phyloP scores from a whole-genome alignment of 2,329 filamentous ascomycete species.

The Pyrenophora tritici-repentis region DNA sequence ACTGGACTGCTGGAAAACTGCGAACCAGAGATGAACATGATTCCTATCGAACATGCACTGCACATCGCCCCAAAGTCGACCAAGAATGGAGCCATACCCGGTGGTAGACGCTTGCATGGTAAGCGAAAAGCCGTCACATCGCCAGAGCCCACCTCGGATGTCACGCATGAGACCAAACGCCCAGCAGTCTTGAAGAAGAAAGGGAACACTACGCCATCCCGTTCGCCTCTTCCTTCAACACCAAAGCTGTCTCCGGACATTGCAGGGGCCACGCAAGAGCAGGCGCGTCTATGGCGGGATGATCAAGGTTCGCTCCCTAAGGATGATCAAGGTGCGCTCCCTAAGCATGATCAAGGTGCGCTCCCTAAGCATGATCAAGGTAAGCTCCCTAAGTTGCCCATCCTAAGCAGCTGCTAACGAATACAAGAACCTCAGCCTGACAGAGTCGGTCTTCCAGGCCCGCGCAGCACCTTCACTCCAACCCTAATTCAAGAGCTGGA shows the following conservation, averaged over 20 bases:
- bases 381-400: too few relatives aligned
- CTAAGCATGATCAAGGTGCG: too few relatives aligned
- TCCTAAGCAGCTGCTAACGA: too few relatives aligned
- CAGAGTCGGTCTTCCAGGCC: too few relatives aligned
- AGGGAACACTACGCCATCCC: background rate
- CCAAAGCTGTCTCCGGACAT: background rate
- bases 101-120: background rate
- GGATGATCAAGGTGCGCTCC: too few relatives aligned
- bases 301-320: too few relatives aligned
- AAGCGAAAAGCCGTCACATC: constrained; percentile 14
- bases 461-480: too few relatives aligned
- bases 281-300: background rate
- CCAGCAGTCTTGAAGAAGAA: background rate
- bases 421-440: too few relatives aligned
- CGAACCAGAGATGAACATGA: background rate
- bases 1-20: background rate
- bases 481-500: too few relatives aligned
- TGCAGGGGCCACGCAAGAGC: background rate
- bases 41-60: background rate
- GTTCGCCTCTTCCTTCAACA: too few relatives aligned
- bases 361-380: too few relatives aligned
- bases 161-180: constrained; percentile 6
- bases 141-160: constrained; percentile 8
- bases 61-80: constrained; percentile 1
- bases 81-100: background rate